Base-by-base conservation (phyloP, 169 alveolate genomes). In the Babesia gibsoni region DNA sequence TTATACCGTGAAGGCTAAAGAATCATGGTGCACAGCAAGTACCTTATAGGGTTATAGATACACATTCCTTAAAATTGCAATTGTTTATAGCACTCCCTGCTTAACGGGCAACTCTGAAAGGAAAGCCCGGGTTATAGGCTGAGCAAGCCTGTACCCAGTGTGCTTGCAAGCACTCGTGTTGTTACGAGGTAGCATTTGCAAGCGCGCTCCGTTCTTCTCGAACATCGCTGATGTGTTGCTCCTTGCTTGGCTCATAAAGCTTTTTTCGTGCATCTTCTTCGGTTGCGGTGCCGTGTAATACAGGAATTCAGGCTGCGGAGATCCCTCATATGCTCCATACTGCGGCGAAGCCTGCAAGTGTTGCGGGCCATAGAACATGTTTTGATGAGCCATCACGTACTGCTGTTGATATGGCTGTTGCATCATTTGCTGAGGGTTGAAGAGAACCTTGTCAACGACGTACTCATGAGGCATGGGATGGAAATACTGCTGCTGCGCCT, bases 191-290 rank as follows among this genome's bases (percentile, higher is more conserved):
- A 45, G 61, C 23, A n/a, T 18, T 10, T 41, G 72, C n/a, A 14
- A 46, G 32, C 36, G 14, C 0, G n/a, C 35, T n/a, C 22, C 9
- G 5, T 22, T 8, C 25, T 29, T 45, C 30, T 61, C 46, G 29
- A 45, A 29, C 72, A 61, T 43, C 22, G 72, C 18, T 10, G 72
- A 41, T 20, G 72, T 61, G 46, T 14, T 61, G 72, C 72, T 61
- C 22, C 72, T 8, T 7, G 46, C 42, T 7, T 10, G 45, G 43
- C 46, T 25, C 27, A 20, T 9, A 39, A 39, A 39, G 20, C 16
- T 39, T 10, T 10, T 39, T 9, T n/a, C 14, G 10, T 25, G 35
- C 1, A n/a, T 6, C 16, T 27, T 29, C 46, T 61, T 45, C 36
- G 36, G 45, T 48, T 33, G 37, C 52, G 57, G 72, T 32, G 43